Conservation (phyloP, 495 filamentous ascomycete species). For the Tricharina praecox region DNA sequence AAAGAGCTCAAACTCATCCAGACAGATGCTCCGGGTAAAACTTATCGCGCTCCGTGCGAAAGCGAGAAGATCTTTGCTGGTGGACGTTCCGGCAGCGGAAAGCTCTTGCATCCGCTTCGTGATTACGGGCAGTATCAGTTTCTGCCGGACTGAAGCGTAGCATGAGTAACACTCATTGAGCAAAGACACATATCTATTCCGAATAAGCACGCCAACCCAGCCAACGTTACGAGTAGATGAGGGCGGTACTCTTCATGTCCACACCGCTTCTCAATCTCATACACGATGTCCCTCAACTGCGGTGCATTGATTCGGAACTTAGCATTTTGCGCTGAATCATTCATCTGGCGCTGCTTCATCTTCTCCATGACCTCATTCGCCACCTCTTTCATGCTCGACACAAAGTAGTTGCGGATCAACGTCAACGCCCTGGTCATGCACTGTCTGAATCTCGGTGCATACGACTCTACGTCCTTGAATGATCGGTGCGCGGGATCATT, state of each 20-base stretch:
- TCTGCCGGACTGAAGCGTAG: slow-evolving; percentile 20
- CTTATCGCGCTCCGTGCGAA: slow-evolving; percentile 55
- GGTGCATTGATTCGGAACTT: slow-evolving; percentile 48
- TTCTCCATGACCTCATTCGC: slow-evolving; percentile 52
- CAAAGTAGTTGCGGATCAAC: slow-evolving; percentile 73
- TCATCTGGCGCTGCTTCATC: slow-evolving; percentile 51
- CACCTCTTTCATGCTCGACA: slow-evolving; percentile 51
- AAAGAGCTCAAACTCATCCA: slow-evolving; percentile 62
- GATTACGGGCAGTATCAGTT: slow-evolving; percentile 37
- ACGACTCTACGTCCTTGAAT: slow-evolving; percentile 73
- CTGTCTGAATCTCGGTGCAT: slow-evolving; percentile 52
- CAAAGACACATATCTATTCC: slow-evolving; percentile 20
- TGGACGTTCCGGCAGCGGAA: slow-evolving; percentile 44
- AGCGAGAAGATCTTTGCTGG: slow-evolving; percentile 44
- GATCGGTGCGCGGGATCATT: slow-evolving; percentile 38
- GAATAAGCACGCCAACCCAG: too few species aligned
- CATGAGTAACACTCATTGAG: slow-evolving; percentile 24
- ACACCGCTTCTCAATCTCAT: slow-evolving; percentile 25
- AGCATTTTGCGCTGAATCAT: slow-evolving; percentile 61
- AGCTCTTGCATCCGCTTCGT: slow-evolving; percentile 50
- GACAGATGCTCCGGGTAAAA: slow-evolving; percentile 51
- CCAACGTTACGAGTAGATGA: too few species aligned
- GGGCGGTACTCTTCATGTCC: slow-evolving; percentile 26
- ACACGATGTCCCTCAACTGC: slow-evolving; percentile 18
- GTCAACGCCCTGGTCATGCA: slow-evolving; percentile 57